Evolutionary conservation across 2,329 filamentous ascomycete genomes (phyloP).

Genomic region (Neofusicoccum umdonicola): DNA sequence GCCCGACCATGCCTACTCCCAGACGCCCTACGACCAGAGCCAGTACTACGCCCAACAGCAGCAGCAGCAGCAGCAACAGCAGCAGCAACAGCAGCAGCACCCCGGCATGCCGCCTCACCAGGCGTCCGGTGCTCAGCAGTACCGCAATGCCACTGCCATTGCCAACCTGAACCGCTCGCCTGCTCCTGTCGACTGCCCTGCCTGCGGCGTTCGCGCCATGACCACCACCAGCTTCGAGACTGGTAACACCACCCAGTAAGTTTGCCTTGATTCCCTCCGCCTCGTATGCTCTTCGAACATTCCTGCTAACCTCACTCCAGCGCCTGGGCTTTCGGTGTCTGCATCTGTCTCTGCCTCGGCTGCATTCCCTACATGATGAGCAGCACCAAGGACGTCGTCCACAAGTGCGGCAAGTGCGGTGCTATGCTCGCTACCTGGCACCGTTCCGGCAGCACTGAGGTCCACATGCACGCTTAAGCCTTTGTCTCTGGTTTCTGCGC

Average conservation of each 20-base stretch:
- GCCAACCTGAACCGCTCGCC: constrained; percentile 32
- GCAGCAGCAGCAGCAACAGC: constrained; percentile 10
- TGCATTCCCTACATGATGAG: constrained; percentile 51
- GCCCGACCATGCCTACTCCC: constrained; percentile 11
- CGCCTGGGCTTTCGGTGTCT: constrained; percentile 47
- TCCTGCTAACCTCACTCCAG: constrained; percentile 25
- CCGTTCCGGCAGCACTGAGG: constrained; percentile 47
- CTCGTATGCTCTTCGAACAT: background rate
- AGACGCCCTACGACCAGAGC: background rate
- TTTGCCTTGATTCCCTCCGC: constrained; percentile 1
- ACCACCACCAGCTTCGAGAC: constrained; percentile 35
- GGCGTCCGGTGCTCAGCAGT: constrained; percentile 28
- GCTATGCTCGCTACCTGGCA: constrained; percentile 49
- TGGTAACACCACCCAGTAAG: constrained; percentile 45
- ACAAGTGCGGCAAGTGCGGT: constrained; percentile 49
- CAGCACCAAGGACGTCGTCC: constrained; percentile 48
- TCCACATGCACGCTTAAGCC: constrained; percentile 39
- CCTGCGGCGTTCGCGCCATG: constrained; percentile 43
- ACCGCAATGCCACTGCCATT: constrained; percentile 37
- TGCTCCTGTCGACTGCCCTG: constrained; percentile 49
- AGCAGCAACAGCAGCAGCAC: constrained; percentile 20
- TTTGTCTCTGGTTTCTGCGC: background rate
- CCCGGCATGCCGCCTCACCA: constrained; percentile 36
- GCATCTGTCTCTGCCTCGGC: constrained; percentile 44
- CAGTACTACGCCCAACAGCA: constrained; percentile 16